A percentile compares a stretch with the other conserved stretches of the same genome.
These are phyloP conservation scores for Volutella citrinella DNA, from an alignment of 2,329 filamentous ascomycete genomes.

Conservation along the genomic window DNA sequence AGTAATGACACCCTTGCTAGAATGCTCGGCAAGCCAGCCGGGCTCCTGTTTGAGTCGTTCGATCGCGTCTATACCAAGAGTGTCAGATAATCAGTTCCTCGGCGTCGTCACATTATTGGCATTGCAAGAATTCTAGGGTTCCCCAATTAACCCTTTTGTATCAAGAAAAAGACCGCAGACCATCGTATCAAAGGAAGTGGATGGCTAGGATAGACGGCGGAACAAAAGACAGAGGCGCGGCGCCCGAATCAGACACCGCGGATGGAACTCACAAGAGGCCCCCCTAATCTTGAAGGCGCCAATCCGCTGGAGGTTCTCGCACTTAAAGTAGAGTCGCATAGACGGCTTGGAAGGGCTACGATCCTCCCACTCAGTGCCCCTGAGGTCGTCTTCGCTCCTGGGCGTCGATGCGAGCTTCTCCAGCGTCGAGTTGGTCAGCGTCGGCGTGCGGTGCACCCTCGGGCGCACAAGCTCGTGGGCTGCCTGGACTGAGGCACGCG, in stretches of 20 bases:
- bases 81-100: too few species aligned
- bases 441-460: constrained; percentile 77
- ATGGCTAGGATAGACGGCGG: too few species aligned
- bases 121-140: too few species aligned
- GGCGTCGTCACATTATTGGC: too few species aligned
- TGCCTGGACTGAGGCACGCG: too few species aligned
- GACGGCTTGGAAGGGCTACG: constrained; percentile 57
- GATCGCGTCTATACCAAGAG: too few species aligned
- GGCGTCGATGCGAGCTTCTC: constrained; percentile 69
- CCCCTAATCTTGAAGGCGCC: constrained; percentile 90
- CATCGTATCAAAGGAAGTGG: too few species aligned
- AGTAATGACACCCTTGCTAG: constrained; percentile 71
- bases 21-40: constrained; percentile 55
- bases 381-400: constrained; percentile 49
- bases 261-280: too few species aligned
- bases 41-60: constrained; percentile 60
- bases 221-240: too few species aligned
- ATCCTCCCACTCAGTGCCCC: constrained; percentile 53
- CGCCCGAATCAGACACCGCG: too few species aligned
- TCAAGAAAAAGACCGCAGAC: too few species aligned
- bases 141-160: too few species aligned
- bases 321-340: constrained; percentile 84
- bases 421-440: constrained; percentile 74
- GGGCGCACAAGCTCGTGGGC: constrained; percentile 70
- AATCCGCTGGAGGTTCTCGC: constrained; percentile 84